Base-by-base conservation (phyloP, 306 rosid species). In the Alnus glutinosa region DNA sequence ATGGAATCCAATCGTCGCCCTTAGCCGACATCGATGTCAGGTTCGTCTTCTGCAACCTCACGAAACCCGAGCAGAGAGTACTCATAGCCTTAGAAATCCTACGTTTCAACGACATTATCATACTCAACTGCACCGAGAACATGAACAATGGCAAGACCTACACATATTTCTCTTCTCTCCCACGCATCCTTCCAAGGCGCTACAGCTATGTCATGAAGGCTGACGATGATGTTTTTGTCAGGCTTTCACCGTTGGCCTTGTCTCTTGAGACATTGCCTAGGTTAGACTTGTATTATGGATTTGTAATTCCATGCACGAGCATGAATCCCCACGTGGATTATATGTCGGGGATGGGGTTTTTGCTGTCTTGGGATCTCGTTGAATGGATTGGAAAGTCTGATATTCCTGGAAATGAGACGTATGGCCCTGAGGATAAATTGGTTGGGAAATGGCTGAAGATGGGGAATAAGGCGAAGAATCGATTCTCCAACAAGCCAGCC, bases 331-430 rank as follows among this genome's bases (percentile, higher is more conserved):
- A 46, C 55, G 72, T 71, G 75, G 76, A 75, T 13, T 81, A 81
- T 67, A 75, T 81, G 83, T 81, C 83, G 1, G 79, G 83, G n/a
- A 85, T 81, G 85, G 73, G 85, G 12, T 81, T 74, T 69, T 39
- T 85, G 88, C 4, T 81, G 68, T 82, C 81, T 8, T 81, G 86
- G 88, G 88, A 85, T 73, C 51, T 81, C 74, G 83, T 85, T 55
- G 81, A 78, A 46, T 78, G 86, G 85, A 85, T 85, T 15, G 71
- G 70, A 13, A 42, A 23, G 9, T 85, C 76, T 5, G 16, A 75
- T 1, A 81, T 81, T 16, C 75, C 81, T 1, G 57, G 11, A 37
- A 48, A 16, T 15, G 23, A 70, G 7, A n/a, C 49, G 47, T 23
- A 74, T 2, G 85, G 85, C 7, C 85, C 83, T 1, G 85, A 85